Percentiles rank a stretch among this genome's conserved stretches.
Conservation (phyloP, 179 eudicot species). For the Corrigiola litoralis region DNA sequence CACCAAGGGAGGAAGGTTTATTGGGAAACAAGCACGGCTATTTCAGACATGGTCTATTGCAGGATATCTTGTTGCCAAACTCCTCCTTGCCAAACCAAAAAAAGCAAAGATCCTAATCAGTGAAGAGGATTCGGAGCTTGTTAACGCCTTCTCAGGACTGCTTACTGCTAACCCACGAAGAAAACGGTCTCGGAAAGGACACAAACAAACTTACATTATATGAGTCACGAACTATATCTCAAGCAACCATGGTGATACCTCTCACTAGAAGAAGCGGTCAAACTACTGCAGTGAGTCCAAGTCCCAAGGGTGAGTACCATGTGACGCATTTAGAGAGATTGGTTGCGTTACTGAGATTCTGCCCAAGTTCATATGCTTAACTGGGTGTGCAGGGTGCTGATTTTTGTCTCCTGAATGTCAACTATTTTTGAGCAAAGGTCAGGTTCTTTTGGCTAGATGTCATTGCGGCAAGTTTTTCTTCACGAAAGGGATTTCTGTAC, state of each 20-base stretch:
- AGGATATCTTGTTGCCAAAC: conserved; percentile 89
- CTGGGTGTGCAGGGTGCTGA: too few relatives aligned
- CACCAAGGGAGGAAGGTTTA: conserved; percentile 70
- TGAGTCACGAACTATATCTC: conserved; percentile 23
- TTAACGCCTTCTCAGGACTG: conserved; percentile 62
- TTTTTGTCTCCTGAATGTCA: too few relatives aligned
- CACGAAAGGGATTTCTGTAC: too few relatives aligned
- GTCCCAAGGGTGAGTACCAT: too few relatives aligned
- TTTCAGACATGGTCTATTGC: conserved; percentile 92
- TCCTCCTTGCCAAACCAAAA: conserved; percentile 66
- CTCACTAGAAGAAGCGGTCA: neutral
- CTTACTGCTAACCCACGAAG: conserved; percentile 61
- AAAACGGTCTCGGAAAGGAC: conserved; percentile 53
- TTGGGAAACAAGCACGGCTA: conserved; percentile 78
- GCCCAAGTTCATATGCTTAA: too few relatives aligned
- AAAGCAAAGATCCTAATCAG: conserved; percentile 67
- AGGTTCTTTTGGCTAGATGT: too few relatives aligned
- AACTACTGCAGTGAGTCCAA: too few relatives aligned
- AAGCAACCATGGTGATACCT: neutral
- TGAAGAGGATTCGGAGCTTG: conserved; percentile 65
- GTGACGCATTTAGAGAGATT: too few relatives aligned
- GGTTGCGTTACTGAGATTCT: too few relatives aligned
- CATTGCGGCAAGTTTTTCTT: too few relatives aligned
- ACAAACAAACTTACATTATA: conserved; percentile 54
- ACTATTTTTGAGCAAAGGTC: too few relatives aligned